Base-by-base conservation (phyloP, 345 rosid species). In the Gossypium raimondii region DNA sequence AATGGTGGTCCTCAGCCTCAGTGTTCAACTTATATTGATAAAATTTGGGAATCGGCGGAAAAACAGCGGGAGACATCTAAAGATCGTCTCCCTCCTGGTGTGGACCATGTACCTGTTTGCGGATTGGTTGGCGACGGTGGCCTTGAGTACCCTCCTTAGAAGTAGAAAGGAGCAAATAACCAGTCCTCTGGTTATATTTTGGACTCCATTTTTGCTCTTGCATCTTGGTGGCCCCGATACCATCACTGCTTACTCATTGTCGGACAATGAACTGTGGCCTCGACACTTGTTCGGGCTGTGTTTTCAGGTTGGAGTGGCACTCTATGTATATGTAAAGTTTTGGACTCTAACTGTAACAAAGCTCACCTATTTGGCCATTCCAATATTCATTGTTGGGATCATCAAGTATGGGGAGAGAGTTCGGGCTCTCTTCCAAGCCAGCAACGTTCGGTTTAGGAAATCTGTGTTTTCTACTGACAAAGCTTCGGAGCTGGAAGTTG, bases 101-200 rank as follows among this genome's bases (percentile, higher is more conserved):
- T 66, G 70, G 70, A 44, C 11, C 10, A 66, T 66, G 53, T 44
- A 44, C 70, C 34, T 66, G n/a, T 20, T 66, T 11, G 70, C 70
- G 22, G 70, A 66, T 45, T 66, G 70, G 70, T 44, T 66, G n/a
- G 53, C 70, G 14, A 66, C 70, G 7, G 53, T 66, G 25, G 70
- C 70, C 10, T 48, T 66, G n/a, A 44, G 53, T 6, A 66, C 70
- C 5, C 53, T 66, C 29, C n/a, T 66, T 20, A 5, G 53, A 7
- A 44, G 2, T 13, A 20, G 70, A 66, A 44, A 12, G 52, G 70
- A 66, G 9, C 52, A 66, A 18, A 18, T 66, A 11, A 20, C 53
- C 9, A 66, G 70, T 12, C 70, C 70, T 2, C 27, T 66, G 7
- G 70, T 20, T 20, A 20, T 65, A 11, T 65, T 29, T 18, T 53